Evolutionary conservation across 192 early-diverging fungal species (phyloP), one percentile per base, ranked within the genome.

Genomic region (Entomortierella lignicola): DNA sequence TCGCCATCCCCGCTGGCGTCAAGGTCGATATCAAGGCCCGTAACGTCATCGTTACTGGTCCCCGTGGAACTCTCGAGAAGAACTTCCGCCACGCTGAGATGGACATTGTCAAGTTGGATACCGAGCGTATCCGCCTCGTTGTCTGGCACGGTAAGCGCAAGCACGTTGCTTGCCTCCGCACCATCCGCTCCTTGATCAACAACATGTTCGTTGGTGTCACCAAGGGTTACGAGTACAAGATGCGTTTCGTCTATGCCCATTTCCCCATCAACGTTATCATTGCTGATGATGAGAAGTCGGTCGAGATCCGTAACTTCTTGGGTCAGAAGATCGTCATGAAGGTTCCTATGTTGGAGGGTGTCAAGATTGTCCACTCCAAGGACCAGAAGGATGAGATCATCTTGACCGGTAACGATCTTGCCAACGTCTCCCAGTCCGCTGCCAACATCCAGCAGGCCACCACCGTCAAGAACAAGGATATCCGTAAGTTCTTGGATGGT

Each of bases 401-500:
- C 72, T 83, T 99, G 54, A 87, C 88, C 56, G 97, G 97, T 63
- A 98, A 98, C 92, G 94, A 97, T 85, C 83, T 99, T 58, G 91
- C 95, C 63, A 89, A 87, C 85, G 97, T 99, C 52, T 98, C 96
- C 47, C 95, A 98, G 87, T 95, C 94, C 84, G 93, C 97, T 84
- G 97, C 97, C 55, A 86, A 89, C 77, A 99, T 99, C 86, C 95
- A 98, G 85, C 96, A 98, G 86, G 90, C 94, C 73, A 92, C 89
- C 77, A 85, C 89, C 54, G 96, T 96, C 84, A 94, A 92, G 86
- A 97, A 97, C 91, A 99, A 99, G 94, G 97, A 99, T 97, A 99
- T 99, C 91, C 95, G 97, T 90, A 99, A 99, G 91, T 96, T 97
- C 92, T 88, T 97, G 82, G 95, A 97, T 86, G 95, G 95, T 94